Percentiles rank a stretch among this genome's conserved stretches.
These are phyloP conservation scores for Chaetomium tenue DNA, from an alignment of 495 filamentous ascomycete species.

Conservation along the genomic window DNA sequence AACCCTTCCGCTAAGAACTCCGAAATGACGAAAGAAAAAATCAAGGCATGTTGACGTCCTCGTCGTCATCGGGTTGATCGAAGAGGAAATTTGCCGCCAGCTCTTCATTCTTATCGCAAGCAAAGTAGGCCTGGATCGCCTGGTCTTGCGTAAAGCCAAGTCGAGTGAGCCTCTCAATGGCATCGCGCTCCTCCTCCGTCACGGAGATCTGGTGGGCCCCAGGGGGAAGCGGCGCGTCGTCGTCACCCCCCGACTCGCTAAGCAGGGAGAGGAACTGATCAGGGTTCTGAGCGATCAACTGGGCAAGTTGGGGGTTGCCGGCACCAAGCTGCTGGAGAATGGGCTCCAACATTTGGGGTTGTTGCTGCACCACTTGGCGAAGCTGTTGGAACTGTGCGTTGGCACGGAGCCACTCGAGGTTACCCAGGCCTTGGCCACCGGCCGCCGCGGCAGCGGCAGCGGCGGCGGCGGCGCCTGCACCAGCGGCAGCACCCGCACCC, in stretches of 20 bases:
- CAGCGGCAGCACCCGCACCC: conserved; percentile 39
- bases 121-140: conserved; percentile 98
- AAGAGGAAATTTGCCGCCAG: conserved; percentile 97
- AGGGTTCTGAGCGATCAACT: conserved; percentile 82
- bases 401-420: conserved; percentile 90
- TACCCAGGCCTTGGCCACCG: conserved; percentile 62
- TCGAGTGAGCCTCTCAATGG: conserved; percentile 88
- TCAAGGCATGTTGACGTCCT: conserved; percentile 43
- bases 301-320: conserved; percentile 90
- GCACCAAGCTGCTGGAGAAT: conserved; percentile 95
- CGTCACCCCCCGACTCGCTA: conserved; percentile 72
- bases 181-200: conserved; percentile 92
- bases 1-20: not conserved
- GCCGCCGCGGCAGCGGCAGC: conserved; percentile 48
- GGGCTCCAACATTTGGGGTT: conserved; percentile 96
- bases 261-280: conserved; percentile 89
- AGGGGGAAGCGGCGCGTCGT: conserved; percentile 76
- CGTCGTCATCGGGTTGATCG: conserved; percentile 89
- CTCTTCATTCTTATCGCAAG: conserved; percentile 99
- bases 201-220: conserved; percentile 87
- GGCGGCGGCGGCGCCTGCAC: conserved; percentile 44
- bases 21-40: not conserved
- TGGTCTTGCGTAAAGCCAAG: conserved; percentile 90
- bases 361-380: conserved; percentile 92
- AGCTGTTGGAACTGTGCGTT: conserved; percentile 98